These are phyloP conservation scores for Penicillium maclennaniae DNA, from an alignment of 495 filamentous ascomycete species.

Conservation along the genomic window DNA sequence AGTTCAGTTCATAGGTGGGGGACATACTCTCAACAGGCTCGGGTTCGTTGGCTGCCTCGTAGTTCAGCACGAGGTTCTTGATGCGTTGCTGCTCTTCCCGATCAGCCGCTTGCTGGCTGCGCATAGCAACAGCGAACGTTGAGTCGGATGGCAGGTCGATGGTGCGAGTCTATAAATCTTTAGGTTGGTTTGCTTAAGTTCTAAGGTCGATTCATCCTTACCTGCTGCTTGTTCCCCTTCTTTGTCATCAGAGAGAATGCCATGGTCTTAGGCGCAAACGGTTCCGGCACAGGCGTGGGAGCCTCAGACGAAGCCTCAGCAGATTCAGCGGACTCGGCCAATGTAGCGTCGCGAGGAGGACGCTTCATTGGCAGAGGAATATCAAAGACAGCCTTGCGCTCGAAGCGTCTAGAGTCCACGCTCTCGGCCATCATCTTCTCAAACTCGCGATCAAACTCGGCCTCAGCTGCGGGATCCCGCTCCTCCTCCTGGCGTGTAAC, in stretches of 20 bases:
- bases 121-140: slow-evolving; percentile 92
- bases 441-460: slow-evolving; percentile 96
- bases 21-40: slow-evolving; percentile 64
- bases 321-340: slow-evolving; percentile 29
- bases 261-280: slow-evolving; percentile 62
- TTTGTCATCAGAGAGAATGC: slow-evolving; percentile 95
- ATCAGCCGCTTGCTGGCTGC: slow-evolving; percentile 88
- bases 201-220: slow-evolving; percentile 30
- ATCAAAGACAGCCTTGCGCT: slow-evolving; percentile 90
- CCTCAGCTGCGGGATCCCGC: slow-evolving; percentile 88
- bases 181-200: background rate
- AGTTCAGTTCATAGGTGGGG: slow-evolving; percentile 7
- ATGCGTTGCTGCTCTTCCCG: slow-evolving; percentile 96
- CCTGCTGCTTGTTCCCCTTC: slow-evolving; percentile 92
- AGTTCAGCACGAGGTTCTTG: slow-evolving; percentile 95
- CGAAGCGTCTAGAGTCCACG: slow-evolving; percentile 87
- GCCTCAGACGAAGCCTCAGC: slow-evolving; percentile 40
- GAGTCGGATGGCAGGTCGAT: slow-evolving; percentile 95
- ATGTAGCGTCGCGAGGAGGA: slow-evolving; percentile 56
- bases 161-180: slow-evolving; percentile 67
- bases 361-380: slow-evolving; percentile 86
- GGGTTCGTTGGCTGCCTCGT: slow-evolving; percentile 78
- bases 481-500: slow-evolving; percentile 88
- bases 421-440: slow-evolving; percentile 99
- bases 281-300: slow-evolving; percentile 33